Conservation (phyloP, 768 basidiomycete species). For the Pulveroboletus frians region DNA sequence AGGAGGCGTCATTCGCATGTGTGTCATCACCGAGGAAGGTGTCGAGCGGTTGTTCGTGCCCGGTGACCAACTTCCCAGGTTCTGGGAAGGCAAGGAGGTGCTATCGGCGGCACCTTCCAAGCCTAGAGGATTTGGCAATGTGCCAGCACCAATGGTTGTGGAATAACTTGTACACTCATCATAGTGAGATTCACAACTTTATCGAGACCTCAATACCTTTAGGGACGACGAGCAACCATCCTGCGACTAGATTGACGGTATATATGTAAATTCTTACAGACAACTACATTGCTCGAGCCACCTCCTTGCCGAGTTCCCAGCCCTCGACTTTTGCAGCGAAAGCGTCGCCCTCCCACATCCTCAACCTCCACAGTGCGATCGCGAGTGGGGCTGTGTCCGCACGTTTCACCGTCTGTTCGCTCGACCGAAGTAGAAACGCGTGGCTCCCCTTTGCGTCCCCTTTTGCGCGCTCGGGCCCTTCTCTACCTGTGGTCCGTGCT, state of each 20-base stretch:
- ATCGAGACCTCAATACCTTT: background rate
- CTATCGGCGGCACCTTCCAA: constrained; percentile 37
- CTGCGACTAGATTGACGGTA: background rate
- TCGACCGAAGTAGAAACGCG: constrained; percentile 62
- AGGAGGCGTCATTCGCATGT: constrained; percentile 96
- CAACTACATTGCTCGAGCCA: constrained; percentile 15
- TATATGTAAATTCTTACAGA: background rate
- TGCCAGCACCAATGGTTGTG: constrained; percentile 41
- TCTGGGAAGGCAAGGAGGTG: constrained; percentile 85
- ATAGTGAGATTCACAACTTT: background rate
- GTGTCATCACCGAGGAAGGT: constrained; percentile 87
- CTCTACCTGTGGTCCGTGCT: background rate
- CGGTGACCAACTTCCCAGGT: constrained; percentile 81
- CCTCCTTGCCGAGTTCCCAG: constrained; percentile 37
- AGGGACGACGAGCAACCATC: background rate
- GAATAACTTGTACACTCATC: constrained; percentile 28
- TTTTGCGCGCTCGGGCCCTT: background rate
- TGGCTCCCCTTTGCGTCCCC: constrained; percentile 52
- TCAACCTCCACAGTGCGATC: constrained; percentile 72
- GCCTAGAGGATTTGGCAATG: constrained; percentile 15
- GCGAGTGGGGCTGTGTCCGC: constrained; percentile 62
- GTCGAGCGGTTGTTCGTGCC: constrained; percentile 93
- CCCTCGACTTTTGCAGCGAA: constrained; percentile 12
- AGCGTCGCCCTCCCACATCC: constrained; percentile 64
- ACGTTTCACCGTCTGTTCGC: constrained; percentile 41